Evolutionary conservation across 768 basidiomycete species (phyloP), one percentile per base, ranked within the genome.

Genomic region (Termitomyces sp.): DNA sequence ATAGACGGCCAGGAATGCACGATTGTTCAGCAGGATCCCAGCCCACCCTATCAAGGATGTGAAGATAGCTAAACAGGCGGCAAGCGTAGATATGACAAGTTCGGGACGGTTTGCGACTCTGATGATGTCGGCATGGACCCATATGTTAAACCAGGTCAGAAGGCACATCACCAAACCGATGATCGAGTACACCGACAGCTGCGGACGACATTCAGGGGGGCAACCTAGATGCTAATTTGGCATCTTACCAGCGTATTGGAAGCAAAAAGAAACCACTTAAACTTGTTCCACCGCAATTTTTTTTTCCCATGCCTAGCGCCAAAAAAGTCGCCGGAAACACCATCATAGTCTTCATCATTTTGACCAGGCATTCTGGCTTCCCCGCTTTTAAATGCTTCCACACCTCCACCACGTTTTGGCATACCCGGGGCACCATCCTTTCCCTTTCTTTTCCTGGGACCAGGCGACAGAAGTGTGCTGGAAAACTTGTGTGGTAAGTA

Each of bases 1-100:
- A 74, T 90, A 92, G 52, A 86, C 69, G 39, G 89, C 88, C 61
- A 92, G 81, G 79, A 93, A 92, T 41, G 82, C 74, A 58, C 90
- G 88, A 68, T 90, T 90, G 78, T 93, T 93, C 66, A 92, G 82
- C 28, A 93, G 74, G 67, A 92, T 83, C 31, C 90, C 90, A 24
- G 89, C 79, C 81, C 85, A 90, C 50, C 90, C 90, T 66, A 92
- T 72, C 55, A 89, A 64, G 20, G 88, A 81, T 33, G 88, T 88
- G 63, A 88, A 68, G 34, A 88, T 66, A 54, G 81, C 85, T 8
- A 84, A 60, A 12, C 74, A 65, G 2, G 86, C 83, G 2, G 86
- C 88, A 47, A 85, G 66, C 20, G 89, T 92, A 34, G 88, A 89
- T 51, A 89, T 69, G 67, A 87, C 74, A 60, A 92, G 81, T 68